Evolutionary conservation across 768 basidiomycete genomes (phyloP).

Genomic region (Trametes cubensis): DNA sequence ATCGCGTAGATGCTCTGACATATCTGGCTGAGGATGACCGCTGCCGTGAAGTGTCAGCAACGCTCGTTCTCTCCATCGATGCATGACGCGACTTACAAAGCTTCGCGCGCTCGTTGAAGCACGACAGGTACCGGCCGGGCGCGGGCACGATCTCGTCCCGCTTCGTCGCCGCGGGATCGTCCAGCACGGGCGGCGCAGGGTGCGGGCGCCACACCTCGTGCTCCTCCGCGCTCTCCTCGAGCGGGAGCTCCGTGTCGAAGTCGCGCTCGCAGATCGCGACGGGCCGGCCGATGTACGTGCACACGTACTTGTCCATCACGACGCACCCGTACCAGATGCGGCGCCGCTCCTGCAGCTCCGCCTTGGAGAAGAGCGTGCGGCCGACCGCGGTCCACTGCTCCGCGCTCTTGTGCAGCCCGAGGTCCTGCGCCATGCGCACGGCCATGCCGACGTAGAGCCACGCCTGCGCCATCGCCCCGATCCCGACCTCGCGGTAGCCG

Average conservation of each 20-base stretch:
- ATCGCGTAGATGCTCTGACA: conserved; percentile 75
- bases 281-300: conserved; percentile 78
- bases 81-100: conserved; percentile 54
- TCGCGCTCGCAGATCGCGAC: conserved; percentile 75
- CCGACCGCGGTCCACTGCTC: conserved; percentile 71
- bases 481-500: conserved; percentile 84
- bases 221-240: conserved; percentile 70
- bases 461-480: conserved; percentile 86
- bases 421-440: conserved; percentile 89
- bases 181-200: conserved; percentile 38
- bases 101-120: conserved; percentile 72
- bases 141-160: conserved; percentile 34
- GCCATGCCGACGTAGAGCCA: conserved; percentile 90
- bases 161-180: conserved; percentile 30
- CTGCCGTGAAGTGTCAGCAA: conserved; percentile 39
- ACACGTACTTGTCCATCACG: conserved; percentile 78
- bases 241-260: conserved; percentile 72
- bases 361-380: conserved; percentile 52
- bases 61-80: conserved; percentile 2
- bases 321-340: conserved; percentile 81
- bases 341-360: conserved; percentile 70
- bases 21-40: conserved; percentile 67
- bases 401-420: conserved; percentile 81
- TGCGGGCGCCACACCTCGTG: conserved; percentile 55
- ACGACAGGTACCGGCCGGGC: conserved; percentile 62